Percentiles rank a stretch among this genome's conserved stretches.
Conservation (phyloP, 2,329 filamentous ascomycete species). For the Biscogniauxia marginata region DNA sequence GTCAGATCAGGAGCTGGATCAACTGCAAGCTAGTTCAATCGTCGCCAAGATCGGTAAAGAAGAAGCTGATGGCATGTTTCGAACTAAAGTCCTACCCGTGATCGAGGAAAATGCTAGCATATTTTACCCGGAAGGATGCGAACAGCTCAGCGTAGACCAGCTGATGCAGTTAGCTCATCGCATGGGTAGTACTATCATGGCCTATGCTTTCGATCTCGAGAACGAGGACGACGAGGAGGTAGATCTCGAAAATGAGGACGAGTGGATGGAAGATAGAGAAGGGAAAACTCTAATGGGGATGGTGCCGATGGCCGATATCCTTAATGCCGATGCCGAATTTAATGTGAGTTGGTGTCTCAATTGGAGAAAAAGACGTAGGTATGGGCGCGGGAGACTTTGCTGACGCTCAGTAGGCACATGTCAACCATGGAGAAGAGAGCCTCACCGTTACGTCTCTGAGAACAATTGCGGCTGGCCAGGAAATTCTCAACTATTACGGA, state of each 20-base stretch:
- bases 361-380: neutral
- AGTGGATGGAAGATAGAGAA: constrained; percentile 64
- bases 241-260: constrained; percentile 59
- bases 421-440: constrained; percentile 51
- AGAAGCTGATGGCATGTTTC: constrained; percentile 69
- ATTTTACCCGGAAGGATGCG: constrained; percentile 43
- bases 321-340: constrained; percentile 87
- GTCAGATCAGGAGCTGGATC: constrained; percentile 64
- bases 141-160: constrained; percentile 40
- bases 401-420: constrained; percentile 42
- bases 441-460: constrained; percentile 72
- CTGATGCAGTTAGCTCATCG: constrained; percentile 62
- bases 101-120: constrained; percentile 44
- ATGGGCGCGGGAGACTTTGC: neutral
- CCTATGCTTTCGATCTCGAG: constrained; percentile 84
- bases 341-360: constrained; percentile 54
- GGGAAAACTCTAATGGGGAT: constrained; percentile 69
- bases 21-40: constrained; percentile 77
- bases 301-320: constrained; percentile 86
- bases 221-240: constrained; percentile 47
- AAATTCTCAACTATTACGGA: constrained; percentile 88
- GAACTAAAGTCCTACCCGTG: constrained; percentile 49
- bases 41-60: constrained; percentile 72
- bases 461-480: constrained; percentile 66
- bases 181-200: constrained; percentile 89